Conservation (phyloP, 768 basidiomycete species). For the Boletales sp. region DNA sequence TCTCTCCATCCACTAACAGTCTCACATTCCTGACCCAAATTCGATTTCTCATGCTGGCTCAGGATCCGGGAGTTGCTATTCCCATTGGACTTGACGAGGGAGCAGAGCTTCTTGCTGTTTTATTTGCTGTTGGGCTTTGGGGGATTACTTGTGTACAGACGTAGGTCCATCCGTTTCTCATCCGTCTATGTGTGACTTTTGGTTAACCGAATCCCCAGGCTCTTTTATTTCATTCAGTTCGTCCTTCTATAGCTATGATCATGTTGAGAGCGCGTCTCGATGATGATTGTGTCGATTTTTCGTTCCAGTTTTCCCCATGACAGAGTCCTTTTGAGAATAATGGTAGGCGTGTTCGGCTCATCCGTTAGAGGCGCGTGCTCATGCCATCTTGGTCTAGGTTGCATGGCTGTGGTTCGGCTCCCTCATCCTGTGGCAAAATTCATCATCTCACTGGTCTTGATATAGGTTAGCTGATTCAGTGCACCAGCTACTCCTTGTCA, state of each 20-base stretch:
- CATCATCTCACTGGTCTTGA: background rate
- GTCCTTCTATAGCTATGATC: background rate
- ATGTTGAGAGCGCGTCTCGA: background rate
- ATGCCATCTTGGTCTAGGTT: conserved; percentile 8
- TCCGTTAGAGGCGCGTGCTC: background rate
- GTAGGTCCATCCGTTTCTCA: conserved; percentile 3
- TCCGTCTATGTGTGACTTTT: background rate
- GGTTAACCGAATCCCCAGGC: background rate
- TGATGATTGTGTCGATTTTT: too few species aligned
- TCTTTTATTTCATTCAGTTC: conserved; percentile 19
- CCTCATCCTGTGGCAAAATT: background rate
- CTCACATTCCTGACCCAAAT: background rate
- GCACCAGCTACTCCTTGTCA: conserved; percentile 16
- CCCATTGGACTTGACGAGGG: conserved; percentile 6
- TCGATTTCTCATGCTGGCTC: background rate
- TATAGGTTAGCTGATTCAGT: conserved; percentile 12
- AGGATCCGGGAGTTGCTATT: background rate
- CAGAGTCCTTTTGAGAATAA: background rate
- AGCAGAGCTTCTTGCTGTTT: conserved; percentile 12
- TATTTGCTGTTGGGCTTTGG: conserved; percentile 21
- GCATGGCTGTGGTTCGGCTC: conserved; percentile 13
- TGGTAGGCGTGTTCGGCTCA: conserved; percentile 4
- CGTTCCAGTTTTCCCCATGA: conserved; percentile 9
- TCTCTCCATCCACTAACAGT: background rate
- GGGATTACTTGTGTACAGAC: conserved; percentile 22